Base-by-base conservation (phyloP, 805 yeast genomes). In the Candida mattraensis region DNA sequence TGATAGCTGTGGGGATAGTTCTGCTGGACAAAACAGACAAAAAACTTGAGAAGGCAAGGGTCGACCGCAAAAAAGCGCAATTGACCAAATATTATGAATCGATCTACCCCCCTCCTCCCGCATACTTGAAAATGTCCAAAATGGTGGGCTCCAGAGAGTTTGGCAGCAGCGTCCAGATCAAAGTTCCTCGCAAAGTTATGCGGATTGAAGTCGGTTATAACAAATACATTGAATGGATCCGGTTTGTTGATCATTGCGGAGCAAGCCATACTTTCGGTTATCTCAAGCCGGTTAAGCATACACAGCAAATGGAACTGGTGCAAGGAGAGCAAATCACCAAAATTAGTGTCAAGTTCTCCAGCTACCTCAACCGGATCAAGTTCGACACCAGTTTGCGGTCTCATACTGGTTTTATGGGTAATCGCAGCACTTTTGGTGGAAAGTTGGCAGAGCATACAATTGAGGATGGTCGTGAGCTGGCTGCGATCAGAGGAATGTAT, bases 401-500 rank as follows among this genome's bases (percentile, higher is more conserved):
- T 9, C 16, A 30, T 16, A 25, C 35, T 18, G 30, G 30, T 14
- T 27, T 31, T 20, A 32, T 43, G 29, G 52, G 52, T 13, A 48
- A 38, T 26, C 10, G 15, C 17, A 14, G 10, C 12, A 9, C 34
- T 13, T 3, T 38, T 10, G 45, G 44, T 6, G 45, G 46, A 14
- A 32, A 38, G 19, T 23, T 23, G 7, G 20, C 19, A 7, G 39
- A 37, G 18, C 15, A 37, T 13, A 30, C 27, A 3, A 28, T 47
- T 17, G 50, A 36, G 12, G 25, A 23, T 7, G 46, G 36, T 12
- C 37, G 52, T 16, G 31, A 33, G 17, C 32, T 45, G 30, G 43
- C 35, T 19, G 47, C 39, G n/a, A 35, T 45, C 19, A 40, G 35
- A 16, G 52, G 50, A 10, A 40, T 38, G 26, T 43, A 42, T 18